These are phyloP conservation scores for Cynanchum wilfordii DNA, from an alignment of 257 asterid genomes.

Conservation along the genomic window DNA sequence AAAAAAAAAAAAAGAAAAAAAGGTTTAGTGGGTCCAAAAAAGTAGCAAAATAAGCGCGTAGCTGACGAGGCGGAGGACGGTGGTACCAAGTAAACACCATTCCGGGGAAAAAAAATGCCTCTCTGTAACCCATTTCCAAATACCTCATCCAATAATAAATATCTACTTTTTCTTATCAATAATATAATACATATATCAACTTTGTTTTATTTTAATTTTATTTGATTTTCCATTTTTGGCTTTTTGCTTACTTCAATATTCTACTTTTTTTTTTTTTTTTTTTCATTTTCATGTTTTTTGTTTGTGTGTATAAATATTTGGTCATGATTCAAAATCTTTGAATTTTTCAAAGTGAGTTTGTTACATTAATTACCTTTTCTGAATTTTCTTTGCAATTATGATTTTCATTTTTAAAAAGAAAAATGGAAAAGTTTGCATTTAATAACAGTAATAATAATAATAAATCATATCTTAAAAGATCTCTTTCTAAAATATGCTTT, in stretches of 20 bases:
- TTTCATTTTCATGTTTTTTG: no score
- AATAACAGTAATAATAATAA: no score
- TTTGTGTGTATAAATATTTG: no score
- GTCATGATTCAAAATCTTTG: not conserved
- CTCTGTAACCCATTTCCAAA: slow-evolving; percentile 3
- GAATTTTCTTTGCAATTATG: no score
- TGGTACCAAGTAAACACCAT: not conserved
- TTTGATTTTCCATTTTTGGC: not conserved
- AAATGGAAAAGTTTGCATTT: not conserved
- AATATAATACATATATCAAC: no score
- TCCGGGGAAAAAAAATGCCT: not conserved
- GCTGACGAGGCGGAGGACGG: slow-evolving; percentile 10
- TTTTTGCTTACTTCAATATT: not conserved
- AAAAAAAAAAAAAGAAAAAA: not conserved
- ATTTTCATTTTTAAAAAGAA: no score
- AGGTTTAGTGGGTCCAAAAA: slow-evolving; percentile 2
- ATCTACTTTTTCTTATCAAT: no score
- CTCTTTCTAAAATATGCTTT: no score
- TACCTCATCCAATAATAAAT: not conserved
- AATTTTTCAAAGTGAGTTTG: not conserved
- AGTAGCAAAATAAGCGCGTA: slow-evolving; percentile 10
- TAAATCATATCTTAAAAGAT: no score
- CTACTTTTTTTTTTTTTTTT: not conserved
- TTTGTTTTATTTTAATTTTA: no score
- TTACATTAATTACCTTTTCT: not conserved